These are phyloP conservation scores for Colletotrichum shisoi DNA, from an alignment of 2,329 filamentous ascomycete species.

Conservation along the genomic window DNA sequence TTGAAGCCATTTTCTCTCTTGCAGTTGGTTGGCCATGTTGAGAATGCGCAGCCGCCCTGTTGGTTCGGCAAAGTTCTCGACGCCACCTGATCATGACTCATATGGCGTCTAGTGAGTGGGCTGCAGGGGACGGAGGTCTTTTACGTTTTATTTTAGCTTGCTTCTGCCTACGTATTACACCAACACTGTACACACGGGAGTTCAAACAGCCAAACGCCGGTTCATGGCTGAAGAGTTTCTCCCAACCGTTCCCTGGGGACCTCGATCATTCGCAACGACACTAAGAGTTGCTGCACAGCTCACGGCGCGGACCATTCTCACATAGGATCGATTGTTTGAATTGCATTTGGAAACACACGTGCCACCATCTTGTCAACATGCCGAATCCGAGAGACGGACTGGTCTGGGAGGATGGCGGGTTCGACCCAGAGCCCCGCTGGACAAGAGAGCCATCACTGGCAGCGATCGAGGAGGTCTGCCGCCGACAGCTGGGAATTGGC, in stretches of 20 bases:
- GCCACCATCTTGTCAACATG: not conserved
- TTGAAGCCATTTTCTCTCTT: too few relatives aligned
- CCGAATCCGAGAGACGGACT: constrained; percentile 17
- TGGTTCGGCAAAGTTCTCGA: too few relatives aligned
- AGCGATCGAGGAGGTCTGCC: constrained; percentile 39
- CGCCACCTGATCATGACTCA: too few relatives aligned
- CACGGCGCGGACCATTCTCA: not conserved
- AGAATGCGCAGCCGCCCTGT: too few relatives aligned
- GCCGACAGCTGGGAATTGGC: constrained; percentile 23
- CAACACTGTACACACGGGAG: not conserved
- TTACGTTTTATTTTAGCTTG: too few relatives aligned
- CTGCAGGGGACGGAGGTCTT: too few relatives aligned
- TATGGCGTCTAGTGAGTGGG: too few relatives aligned
- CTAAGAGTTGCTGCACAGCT: not conserved
- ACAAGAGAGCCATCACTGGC: constrained; percentile 34
- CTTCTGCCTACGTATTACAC: too few relatives aligned
- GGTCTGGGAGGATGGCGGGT: constrained; percentile 33
- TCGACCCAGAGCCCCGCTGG: constrained; percentile 37
- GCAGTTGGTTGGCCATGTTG: too few relatives aligned
- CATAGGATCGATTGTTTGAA: not conserved
- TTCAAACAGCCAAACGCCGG: not conserved
- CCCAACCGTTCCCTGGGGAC: not conserved
- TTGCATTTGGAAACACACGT: fast-evolving
- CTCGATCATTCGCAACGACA: not conserved
- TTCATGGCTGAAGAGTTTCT: too few relatives aligned